Conservation (phyloP, 2,329 filamentous ascomycete genomes). For the Pseudogymnoascus sp. region DNA sequence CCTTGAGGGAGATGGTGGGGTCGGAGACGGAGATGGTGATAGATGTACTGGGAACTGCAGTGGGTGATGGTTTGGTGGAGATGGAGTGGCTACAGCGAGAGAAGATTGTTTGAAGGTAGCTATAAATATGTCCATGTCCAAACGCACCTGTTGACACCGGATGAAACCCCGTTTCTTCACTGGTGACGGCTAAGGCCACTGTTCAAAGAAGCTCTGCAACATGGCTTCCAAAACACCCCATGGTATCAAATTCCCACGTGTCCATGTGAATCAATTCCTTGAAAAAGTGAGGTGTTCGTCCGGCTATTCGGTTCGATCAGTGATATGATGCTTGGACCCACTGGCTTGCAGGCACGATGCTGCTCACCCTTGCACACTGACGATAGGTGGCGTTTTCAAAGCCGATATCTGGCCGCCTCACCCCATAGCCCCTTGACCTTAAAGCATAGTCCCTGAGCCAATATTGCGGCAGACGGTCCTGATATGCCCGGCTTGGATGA, state of each 20-base stretch:
- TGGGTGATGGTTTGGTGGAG: conserved; percentile 42
- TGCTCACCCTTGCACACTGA: background rate
- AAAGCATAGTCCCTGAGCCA: background rate
- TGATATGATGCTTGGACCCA: background rate
- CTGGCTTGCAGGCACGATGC: background rate
- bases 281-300: background rate
- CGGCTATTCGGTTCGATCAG: background rate
- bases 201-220: background rate
- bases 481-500: background rate
- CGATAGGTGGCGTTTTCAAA: background rate
- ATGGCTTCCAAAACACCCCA: background rate
- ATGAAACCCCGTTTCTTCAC: background rate
- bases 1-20: conserved; percentile 32
- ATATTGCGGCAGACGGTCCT: background rate
- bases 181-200: background rate
- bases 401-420: background rate
- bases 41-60: conserved; percentile 40
- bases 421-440: background rate
- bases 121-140: background rate
- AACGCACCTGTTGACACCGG: background rate
- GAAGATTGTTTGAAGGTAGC: background rate
- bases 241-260: background rate
- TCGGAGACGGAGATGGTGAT: conserved; percentile 31
- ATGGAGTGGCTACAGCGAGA: background rate
- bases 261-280: background rate